These are phyloP conservation scores for Trichoderma harzianum DNA, from an alignment of 2,329 filamentous ascomycete genomes.

Conservation along the genomic window DNA sequence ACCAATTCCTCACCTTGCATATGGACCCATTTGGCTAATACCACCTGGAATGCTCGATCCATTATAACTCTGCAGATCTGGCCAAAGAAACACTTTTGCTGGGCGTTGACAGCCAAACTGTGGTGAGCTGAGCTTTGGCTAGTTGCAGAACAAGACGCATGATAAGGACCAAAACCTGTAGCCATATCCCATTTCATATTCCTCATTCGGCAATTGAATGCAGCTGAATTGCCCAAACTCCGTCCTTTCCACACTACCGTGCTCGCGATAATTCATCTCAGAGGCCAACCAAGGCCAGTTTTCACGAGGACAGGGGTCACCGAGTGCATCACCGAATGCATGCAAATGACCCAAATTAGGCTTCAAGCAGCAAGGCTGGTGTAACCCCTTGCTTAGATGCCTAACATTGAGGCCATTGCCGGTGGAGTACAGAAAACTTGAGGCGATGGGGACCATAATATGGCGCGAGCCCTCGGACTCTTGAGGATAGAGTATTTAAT, in stretches of 20 bases:
- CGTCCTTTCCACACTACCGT: neutral
- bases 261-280: neutral
- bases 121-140: neutral
- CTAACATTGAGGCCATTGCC: neutral
- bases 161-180: neutral
- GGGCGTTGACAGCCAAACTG: neutral
- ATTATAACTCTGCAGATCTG: neutral
- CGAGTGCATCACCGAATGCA: neutral
- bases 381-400: neutral
- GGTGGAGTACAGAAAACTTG: neutral
- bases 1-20: neutral
- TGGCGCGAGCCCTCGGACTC: neutral
- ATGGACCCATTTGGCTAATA: neutral
- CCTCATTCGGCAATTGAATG: neutral
- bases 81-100: neutral
- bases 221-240: neutral
- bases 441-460: neutral
- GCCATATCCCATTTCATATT: neutral
- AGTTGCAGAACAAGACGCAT: neutral
- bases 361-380: neutral
- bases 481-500: neutral
- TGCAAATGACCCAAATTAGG: neutral
- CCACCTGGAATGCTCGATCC: neutral
- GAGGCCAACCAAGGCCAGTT: neutral
- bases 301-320: neutral